A percentile compares a stretch with the other conserved stretches of the same genome.
phyloP scores from a whole-genome alignment of 2,329 filamentous ascomycete species.

The Aspergillus fijiensis region DNA sequence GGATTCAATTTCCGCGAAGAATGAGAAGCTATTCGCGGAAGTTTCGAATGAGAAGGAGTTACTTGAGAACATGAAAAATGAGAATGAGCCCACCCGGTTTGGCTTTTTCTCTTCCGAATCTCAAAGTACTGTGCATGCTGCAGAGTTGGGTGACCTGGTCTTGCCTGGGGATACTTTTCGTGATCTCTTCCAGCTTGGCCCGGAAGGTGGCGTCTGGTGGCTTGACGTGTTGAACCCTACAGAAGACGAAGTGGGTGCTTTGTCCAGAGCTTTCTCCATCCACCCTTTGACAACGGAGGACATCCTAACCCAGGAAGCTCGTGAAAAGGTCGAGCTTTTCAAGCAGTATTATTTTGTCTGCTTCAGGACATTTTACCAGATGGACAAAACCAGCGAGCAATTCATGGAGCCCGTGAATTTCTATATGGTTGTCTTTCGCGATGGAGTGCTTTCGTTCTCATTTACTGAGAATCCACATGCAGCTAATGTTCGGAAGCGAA shows the following conservation, averaged over 20 bases:
- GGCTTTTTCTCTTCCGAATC: constrained; percentile 96
- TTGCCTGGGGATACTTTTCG: constrained; percentile 87
- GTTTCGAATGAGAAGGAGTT: constrained; percentile 35
- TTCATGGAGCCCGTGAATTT: constrained; percentile 95
- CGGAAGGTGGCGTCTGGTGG: constrained; percentile 92
- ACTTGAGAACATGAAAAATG: constrained; percentile 40
- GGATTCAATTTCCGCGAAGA: constrained; percentile 22
- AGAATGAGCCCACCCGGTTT: constrained; percentile 73
- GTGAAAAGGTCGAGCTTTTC: constrained; percentile 98
- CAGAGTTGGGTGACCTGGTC: constrained; percentile 82
- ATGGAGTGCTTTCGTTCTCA: constrained; percentile 92
- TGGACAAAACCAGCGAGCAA: constrained; percentile 73
- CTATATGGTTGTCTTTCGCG: constrained; percentile 94
- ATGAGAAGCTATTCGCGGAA: constrained; percentile 37
- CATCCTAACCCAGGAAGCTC: constrained; percentile 90
- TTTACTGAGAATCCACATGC: constrained; percentile 86
- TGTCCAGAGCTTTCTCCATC: constrained; percentile 92
- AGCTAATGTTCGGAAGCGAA: constrained; percentile 83
- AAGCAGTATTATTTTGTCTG: constrained; percentile 97
- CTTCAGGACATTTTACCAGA: constrained; percentile 88
- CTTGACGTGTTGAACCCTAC: constrained; percentile 89
- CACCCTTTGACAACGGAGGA: constrained; percentile 96
- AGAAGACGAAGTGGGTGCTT: constrained; percentile 79
- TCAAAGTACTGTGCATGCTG: constrained; percentile 88
- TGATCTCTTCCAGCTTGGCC: constrained; percentile 74